Evolutionary conservation across 306 rosid species (phyloP), one percentile per base, ranked within the genome.

Genomic region (Arachis stenosperma): DNA sequence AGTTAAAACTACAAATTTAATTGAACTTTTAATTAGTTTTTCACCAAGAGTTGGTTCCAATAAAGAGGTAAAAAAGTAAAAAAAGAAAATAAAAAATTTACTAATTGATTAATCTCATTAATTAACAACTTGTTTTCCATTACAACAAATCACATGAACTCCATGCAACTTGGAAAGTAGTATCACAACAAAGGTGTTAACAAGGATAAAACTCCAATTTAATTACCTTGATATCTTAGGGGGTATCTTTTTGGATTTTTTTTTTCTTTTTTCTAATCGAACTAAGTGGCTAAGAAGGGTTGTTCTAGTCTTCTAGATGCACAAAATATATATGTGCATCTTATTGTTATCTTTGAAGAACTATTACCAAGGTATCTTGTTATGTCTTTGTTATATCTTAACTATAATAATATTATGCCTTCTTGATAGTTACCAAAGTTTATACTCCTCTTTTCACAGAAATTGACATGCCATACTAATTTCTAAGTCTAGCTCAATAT

Each of bases 291-390:
- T 10, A 6, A 8, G 2, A 42, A 14, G 50, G 37, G 3, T 62
- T 39, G 63, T 43, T 52, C 59, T 11, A 56, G 40, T 22, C 27
- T 22, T 22, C 27, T 22, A 22, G 27, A 56, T 66, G 43, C 43
- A 57, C 40, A 56, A 46, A 22, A 33, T 67, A 37, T 40, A 37
- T 10, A n/a, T 65, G 2, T 65, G 63, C 73, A 56, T 39, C 50
- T 44, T 74, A 39, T 27, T 69, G 57, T 75, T 48, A 56, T 56
- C 68, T 57, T 56, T 40, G 53, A 75, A 64, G 71, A 47, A 65
- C 64, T 71, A 71, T 65, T 43, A 9, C 3, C 65, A 76, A 66
- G 71, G 61, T 65, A 75, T 65, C 72, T 64, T 7, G 78, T 51
- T 15, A 65, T 69, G 71, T 29, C 46, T 61, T 53, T 75, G 47